Base-by-base conservation (phyloP, 2,329 filamentous ascomycete species). In the Botrytis paeoniae region DNA sequence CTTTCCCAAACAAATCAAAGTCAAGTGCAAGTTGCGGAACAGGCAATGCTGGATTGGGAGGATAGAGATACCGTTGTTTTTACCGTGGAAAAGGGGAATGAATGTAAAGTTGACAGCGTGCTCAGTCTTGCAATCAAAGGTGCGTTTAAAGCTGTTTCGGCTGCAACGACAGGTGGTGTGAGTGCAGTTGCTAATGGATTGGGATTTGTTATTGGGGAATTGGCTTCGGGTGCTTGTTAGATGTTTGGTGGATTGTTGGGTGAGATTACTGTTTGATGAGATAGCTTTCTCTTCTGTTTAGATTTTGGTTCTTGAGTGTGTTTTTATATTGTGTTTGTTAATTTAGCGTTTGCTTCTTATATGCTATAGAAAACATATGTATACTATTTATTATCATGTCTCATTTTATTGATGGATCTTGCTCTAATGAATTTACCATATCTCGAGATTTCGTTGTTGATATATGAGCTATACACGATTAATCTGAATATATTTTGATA, bases 401-500 rank as follows among this genome's bases (percentile, higher is more conserved):
- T 12, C 2, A 3, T 29, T n/a, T 51, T 18, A 29, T 18, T 54
- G n/a, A 54, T 14, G 14, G 6, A 29, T n/a, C 25, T 54, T 29
- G n/a, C 2, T n/a, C n/a, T 6, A 16, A 1, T 16, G 3, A 29
- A 18, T 29, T 57, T 18, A 18, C 12, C 2, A 8, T 16, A 7
- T 54, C 51, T 29, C 0, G 14, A 16, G 14, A 54, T 29, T 8
- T 54, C 51, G 51, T 29, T 7, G 12, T 29, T n/a, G 1, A 16
- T 4, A 16, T 16, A 5, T 7, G 5, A n/a, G 4, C 25, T 51
- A 14, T 1, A 16, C 5, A 6, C 1, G 5, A 18, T 18, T 41
- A 0, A 4, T 16, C 8, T 16, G 20, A 18, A 45, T 35, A 59
- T 35, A 59, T 32, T 0, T 4, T 6, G 0, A 5, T 9, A 10